Conservation (phyloP, 2,329 filamentous ascomycete genomes). For the Escovopsis sp. region DNA sequence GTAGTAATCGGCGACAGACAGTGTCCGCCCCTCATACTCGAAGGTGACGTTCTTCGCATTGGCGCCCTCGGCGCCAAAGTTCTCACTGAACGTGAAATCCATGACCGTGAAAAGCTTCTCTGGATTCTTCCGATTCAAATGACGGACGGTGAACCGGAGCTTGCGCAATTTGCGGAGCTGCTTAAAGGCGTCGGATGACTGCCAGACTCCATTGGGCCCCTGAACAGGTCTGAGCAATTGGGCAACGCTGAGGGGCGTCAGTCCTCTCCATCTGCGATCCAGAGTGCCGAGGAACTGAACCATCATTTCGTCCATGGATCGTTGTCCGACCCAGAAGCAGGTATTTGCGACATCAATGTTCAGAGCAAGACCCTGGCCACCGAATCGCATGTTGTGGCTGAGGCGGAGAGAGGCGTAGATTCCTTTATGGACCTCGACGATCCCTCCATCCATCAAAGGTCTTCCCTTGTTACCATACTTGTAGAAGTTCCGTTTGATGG, state of each 20-base stretch:
- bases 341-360: conserved; percentile 90
- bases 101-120: conserved; percentile 38
- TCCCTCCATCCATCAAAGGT: conserved; percentile 38
- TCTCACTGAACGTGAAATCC: conserved; percentile 31
- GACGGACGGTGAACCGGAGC: conserved; percentile 40
- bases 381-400: conserved; percentile 36
- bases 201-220: conserved; percentile 11
- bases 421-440: conserved; percentile 72
- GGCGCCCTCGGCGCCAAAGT: conserved; percentile 30
- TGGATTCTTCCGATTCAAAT: conserved; percentile 27
- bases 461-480: conserved; percentile 31
- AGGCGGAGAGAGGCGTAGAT: conserved; percentile 76
- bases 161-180: conserved; percentile 38
- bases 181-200: conserved; percentile 37
- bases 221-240: conserved; percentile 22
- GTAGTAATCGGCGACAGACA: conserved; percentile 41
- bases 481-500: conserved; percentile 79
- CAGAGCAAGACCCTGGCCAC: conserved; percentile 52
- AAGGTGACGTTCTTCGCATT: conserved; percentile 42
- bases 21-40: conserved; percentile 28
- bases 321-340: conserved; percentile 56
- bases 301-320: conserved; percentile 23
- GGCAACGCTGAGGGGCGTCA: conserved; percentile 13
- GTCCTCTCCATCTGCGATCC: conserved; percentile 15
- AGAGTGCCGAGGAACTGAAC: conserved; percentile 19